Base-by-base conservation (phyloP, 495 filamentous ascomycete species). In the Podospora bellae-mahoneyi region DNA sequence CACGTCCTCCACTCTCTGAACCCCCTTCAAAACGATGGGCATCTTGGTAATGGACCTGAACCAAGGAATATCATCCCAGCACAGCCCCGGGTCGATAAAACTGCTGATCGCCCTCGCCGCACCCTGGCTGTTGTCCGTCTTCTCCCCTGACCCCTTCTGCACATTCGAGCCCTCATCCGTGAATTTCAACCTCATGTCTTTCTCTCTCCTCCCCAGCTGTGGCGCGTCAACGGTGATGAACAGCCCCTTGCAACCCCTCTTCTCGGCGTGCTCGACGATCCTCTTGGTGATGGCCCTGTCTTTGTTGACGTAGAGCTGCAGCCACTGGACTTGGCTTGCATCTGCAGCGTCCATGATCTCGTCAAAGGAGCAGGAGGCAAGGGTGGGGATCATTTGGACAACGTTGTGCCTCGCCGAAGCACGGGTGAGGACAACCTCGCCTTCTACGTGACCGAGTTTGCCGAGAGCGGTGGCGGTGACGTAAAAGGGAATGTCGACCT, bases 171-270 rank as follows among this genome's bases (percentile, higher is more conserved):
- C 95, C 9, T 84, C 82, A 67, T 97, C 96, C 34, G 86, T 87
- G 79, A 97, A 99, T 75, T 97, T 98, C 48, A 86, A 87, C 32
- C 95, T 90, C 94, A 98, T 97, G 72, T 89, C 87, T 81, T 98
- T 98, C 79, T 99, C 95, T 63, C 95, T 86, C 16, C 96, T 89
- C 20, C 95, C 96, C 15, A 98, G 87, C 75, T 98, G 95, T 3
- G 95, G 96, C 48, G 95, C 95, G 74, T 99, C 95, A 57, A 99
- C 95, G 5, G 95, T 99, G 80, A 99, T 97, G 84, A 98, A 98
- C 7, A 99, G 86, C 6, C 90, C 95, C 80, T 94, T 97, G 84
- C 94, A 97, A 30, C 95, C 96, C 66, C 94, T 89, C 73, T 83
- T 83, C 78, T 98, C 96, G 71, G 96, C 96, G 78, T 97, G 92